These are phyloP conservation scores for Neurospora sp. DNA, from an alignment of 2,329 filamentous ascomycete species.

Conservation along the genomic window DNA sequence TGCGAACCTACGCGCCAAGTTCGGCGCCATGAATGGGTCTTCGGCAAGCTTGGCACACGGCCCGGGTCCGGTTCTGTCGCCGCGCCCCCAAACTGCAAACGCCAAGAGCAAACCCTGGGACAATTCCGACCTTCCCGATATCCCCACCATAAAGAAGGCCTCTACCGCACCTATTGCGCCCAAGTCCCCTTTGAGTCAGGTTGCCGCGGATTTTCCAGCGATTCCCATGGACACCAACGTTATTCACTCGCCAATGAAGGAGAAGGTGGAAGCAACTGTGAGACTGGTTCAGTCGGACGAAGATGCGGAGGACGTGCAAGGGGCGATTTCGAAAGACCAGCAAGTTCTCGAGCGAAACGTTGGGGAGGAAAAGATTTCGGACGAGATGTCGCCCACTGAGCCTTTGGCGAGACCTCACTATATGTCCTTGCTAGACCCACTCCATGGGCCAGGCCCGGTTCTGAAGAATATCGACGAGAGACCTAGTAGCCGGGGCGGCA, in stretches of 20 bases:
- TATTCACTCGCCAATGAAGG: slow-evolving; percentile 33
- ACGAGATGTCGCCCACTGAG: not conserved
- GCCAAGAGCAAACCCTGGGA: slow-evolving; percentile 31
- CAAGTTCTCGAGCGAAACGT: not conserved
- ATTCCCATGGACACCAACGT: not conserved
- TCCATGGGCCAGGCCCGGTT: slow-evolving; percentile 2
- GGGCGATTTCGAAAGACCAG: not conserved
- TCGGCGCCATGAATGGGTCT: slow-evolving; percentile 15
- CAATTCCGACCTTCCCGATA: slow-evolving; percentile 24
- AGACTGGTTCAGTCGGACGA: not conserved
- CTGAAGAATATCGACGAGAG: slow-evolving; percentile 10
- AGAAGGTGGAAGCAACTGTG: slow-evolving; percentile 42
- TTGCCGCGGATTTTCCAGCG: not conserved
- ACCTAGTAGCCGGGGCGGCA: not conserved
- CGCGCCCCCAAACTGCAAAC: slow-evolving; percentile 25
- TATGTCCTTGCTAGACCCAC: not conserved
- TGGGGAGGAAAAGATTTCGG: not conserved
- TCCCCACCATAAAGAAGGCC: not conserved
- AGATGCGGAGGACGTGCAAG: not conserved
- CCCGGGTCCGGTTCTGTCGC: slow-evolving; percentile 3
- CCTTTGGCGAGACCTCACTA: not conserved
- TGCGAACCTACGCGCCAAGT: slow-evolving; percentile 27
- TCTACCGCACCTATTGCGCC: not conserved
- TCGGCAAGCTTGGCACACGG: slow-evolving; percentile 3
- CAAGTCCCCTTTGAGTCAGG: not conserved